Evolutionary conservation across 1,284 basidiomycete species (phyloP).

Genomic region (Chondrostereum purpureum): DNA sequence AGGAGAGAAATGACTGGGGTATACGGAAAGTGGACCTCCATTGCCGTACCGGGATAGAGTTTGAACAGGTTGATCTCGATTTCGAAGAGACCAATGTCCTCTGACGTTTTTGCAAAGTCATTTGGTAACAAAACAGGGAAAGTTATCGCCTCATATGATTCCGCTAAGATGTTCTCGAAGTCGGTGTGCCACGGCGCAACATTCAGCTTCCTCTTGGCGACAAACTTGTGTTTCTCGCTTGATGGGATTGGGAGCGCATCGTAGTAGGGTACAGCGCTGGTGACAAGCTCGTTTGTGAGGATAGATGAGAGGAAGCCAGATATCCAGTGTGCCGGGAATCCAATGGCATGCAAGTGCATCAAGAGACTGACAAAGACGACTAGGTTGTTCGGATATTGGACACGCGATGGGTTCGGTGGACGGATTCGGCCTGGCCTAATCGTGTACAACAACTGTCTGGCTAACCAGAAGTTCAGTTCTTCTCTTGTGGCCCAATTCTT

Average conservation of each 20-base stretch:
- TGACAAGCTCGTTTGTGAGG: slow-evolving; percentile 21
- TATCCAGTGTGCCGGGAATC: slow-evolving; percentile 31
- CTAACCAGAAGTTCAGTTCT: slow-evolving; percentile 31
- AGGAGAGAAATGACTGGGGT: background rate
- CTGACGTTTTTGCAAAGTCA: slow-evolving; percentile 15
- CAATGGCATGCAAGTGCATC: slow-evolving; percentile 27
- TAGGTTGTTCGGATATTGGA: slow-evolving; percentile 32
- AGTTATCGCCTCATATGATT: slow-evolving; percentile 21
- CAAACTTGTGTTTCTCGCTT: slow-evolving; percentile 19
- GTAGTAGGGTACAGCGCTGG: slow-evolving; percentile 21
- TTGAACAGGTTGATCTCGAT: slow-evolving; percentile 9
- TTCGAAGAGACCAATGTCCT: slow-evolving; percentile 26
- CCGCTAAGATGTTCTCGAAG: slow-evolving; percentile 25
- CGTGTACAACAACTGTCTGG: slow-evolving; percentile 29
- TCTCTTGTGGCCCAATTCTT: slow-evolving; percentile 24
- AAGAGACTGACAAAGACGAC: slow-evolving; percentile 30
- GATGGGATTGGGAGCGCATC: slow-evolving; percentile 23
- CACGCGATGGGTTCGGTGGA: slow-evolving; percentile 21
- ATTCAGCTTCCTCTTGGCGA: slow-evolving; percentile 19
- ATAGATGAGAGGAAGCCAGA: slow-evolving; percentile 25
- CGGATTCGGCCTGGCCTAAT: slow-evolving; percentile 23
- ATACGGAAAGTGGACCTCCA: background rate
- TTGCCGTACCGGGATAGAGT: background rate
- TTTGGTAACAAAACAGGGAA: slow-evolving; percentile 23
- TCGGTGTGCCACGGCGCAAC: slow-evolving; percentile 29